Base-by-base conservation (phyloP, 192 early-diverging fungal species). In the Coemansia javaensis region DNA sequence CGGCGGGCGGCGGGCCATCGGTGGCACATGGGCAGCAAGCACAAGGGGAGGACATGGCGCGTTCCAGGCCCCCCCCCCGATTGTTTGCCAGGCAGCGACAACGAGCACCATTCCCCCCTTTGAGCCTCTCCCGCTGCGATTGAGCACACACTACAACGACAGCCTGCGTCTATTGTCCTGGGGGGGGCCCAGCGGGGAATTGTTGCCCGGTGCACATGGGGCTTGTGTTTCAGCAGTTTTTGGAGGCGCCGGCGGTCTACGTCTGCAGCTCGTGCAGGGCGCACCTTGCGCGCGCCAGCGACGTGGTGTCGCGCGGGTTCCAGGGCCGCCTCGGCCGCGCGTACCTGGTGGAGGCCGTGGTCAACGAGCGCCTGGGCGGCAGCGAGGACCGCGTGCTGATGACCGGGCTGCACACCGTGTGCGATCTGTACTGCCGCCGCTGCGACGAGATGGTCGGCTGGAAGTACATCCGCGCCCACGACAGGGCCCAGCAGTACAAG, bases 351-450 rank as follows among this genome's bases (percentile, higher is more conserved):
- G 64, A 75, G n/a, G 17, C 50, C 2, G 71, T 67, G 17, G 59
- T 66, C 32, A 75, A 75, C 35, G 54, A 59, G 22, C 27, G 23
- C 23, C 59, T 75, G 20, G 71, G 71, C 14, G 24, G 45, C 14
- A 11, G 32, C 13, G 71, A 75, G 18, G 64, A 75, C 32, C 71
- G 71, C 7, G 32, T 63, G 39, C 56, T 75, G 27, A 75, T 75
- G 64, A 75, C 71, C 6, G 71, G 71, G 0, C 40, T 66, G n/a
- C 71, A 75, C 40, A 75, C 63, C 0, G 64, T 75, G 1, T 63
- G 64, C 55, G 44, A 75, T 25, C 55, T 75, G 12, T 35, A 59
- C 18, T 75, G 71, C 31, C 38, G 59, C 35, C 31, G 36, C 16
- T 74, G 71, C 36, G 33, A 44, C 40, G 23, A 55, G 5, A 28